Percentiles rank a stretch among this genome's conserved stretches.
phyloP scores from a whole-genome alignment of 495 filamentous ascomycete species.

The Hypoxylon fuscum region DNA sequence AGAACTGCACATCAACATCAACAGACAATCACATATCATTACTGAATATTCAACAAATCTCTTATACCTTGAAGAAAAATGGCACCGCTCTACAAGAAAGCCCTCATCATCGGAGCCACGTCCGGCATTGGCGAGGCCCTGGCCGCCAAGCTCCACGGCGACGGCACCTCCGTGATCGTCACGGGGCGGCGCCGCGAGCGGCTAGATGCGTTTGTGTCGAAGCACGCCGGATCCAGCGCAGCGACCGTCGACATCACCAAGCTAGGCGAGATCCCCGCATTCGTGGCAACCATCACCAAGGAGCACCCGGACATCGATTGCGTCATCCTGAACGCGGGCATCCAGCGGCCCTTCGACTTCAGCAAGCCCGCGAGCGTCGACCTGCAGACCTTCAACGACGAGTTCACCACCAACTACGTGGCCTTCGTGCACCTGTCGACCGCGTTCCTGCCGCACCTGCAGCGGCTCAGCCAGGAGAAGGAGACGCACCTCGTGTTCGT shows the following conservation, averaged over 20 bases:
- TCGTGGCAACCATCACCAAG: slow-evolving; percentile 60
- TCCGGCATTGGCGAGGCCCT: slow-evolving; percentile 71
- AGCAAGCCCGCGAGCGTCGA: slow-evolving; percentile 65
- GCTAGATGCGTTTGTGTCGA: no score
- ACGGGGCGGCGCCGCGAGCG: slow-evolving; percentile 56
- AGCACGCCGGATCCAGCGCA: slow-evolving; percentile 55
- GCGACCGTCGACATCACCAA: slow-evolving; percentile 67
- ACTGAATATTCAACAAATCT: no score
- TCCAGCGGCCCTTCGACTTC: slow-evolving; percentile 65
- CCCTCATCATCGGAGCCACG: slow-evolving; percentile 74
- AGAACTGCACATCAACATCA: no score
- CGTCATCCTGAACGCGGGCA: slow-evolving; percentile 62
- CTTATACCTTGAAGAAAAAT: slow-evolving; percentile 46
- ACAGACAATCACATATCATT: no score
- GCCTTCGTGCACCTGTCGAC: slow-evolving; percentile 64
- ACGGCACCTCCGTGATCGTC: slow-evolving; percentile 63
- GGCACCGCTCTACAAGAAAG: slow-evolving; percentile 69
- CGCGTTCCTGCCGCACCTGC: slow-evolving; percentile 66
- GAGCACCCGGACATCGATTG: slow-evolving; percentile 65
- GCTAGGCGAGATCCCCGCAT: slow-evolving; percentile 62
- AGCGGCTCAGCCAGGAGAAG: slow-evolving; percentile 38
- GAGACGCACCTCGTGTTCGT: slow-evolving; percentile 52
- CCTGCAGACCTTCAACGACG: slow-evolving; percentile 56
- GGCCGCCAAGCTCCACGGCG: slow-evolving; percentile 63
- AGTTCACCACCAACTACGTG: slow-evolving; percentile 70